A percentile compares a stretch with the other conserved stretches of the same genome.
These are phyloP conservation scores for Alloteropsis semialata DNA, from an alignment of 176 grass and related monocot genomes.

Conservation along the genomic window DNA sequence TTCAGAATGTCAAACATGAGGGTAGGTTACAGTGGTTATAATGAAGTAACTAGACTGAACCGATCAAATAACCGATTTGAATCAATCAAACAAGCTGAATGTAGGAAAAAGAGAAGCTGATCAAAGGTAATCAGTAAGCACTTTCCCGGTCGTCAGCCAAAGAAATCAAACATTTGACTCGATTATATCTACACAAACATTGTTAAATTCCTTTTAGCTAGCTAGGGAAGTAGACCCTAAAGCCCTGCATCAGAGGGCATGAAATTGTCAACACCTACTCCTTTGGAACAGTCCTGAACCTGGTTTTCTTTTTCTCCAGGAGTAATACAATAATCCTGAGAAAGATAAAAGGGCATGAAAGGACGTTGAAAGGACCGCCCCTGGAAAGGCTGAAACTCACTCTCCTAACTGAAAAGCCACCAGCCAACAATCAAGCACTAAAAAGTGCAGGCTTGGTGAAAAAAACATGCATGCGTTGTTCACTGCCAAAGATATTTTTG, in stretches of 20 bases:
- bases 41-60: not conserved
- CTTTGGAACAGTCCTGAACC: not conserved
- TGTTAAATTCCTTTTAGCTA: not conserved
- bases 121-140: not conserved
- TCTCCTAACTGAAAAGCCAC: not conserved
- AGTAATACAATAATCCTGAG: not conserved
- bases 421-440: not conserved
- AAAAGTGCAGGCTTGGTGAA: not conserved
- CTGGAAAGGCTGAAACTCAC: not conserved
- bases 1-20: not conserved
- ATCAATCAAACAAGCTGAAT: not conserved
- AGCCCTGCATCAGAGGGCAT: not conserved
- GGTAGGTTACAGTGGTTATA: not conserved
- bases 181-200: not conserved
- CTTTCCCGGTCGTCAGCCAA: not conserved
- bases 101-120: not conserved
- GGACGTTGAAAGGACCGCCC: not conserved
- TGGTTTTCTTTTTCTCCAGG: not conserved
- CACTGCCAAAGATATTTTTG: not conserved
- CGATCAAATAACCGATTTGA: constrained; percentile 11
- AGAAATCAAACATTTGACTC: constrained; percentile 32
- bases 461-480: not conserved
- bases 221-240: not conserved
- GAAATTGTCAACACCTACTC: constrained; percentile 13
- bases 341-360: not conserved